Conservation (phyloP, 148 eudicot species). For the Nyssa sinensis region DNA sequence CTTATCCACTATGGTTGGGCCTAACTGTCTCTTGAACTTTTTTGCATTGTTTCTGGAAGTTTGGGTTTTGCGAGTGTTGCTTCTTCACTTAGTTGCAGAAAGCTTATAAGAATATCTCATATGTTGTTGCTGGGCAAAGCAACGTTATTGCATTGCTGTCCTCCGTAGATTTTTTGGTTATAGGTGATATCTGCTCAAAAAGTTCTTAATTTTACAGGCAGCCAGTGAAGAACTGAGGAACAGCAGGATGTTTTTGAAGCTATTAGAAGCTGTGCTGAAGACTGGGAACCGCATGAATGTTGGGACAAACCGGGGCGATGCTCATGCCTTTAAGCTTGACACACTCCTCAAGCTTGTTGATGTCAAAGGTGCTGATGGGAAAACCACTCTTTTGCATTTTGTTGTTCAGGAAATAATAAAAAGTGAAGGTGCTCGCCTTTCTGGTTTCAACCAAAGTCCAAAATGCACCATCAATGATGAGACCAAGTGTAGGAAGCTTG, state of each 20-base stretch:
- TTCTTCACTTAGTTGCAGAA: neutral
- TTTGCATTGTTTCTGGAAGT: neutral
- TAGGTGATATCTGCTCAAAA: neutral
- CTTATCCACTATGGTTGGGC: neutral
- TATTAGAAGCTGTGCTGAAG: slow-evolving; percentile 36
- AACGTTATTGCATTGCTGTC: neutral
- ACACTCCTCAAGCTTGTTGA: slow-evolving; percentile 37
- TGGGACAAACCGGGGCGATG: slow-evolving; percentile 35
- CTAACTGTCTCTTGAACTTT: too few relatives aligned
- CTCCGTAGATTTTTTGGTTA: neutral
- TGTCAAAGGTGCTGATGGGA: slow-evolving; percentile 33
- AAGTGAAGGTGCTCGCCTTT: slow-evolving; percentile 32
- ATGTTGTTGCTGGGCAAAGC: neutral
- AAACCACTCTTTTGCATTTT: slow-evolving; percentile 34
- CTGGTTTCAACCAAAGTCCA: slow-evolving; percentile 25
- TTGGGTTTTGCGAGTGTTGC: neutral
- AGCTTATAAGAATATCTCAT: neutral
- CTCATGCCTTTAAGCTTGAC: slow-evolving; percentile 39
- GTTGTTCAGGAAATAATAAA: slow-evolving; percentile 34
- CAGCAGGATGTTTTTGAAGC: slow-evolving; percentile 30
- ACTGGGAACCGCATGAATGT: slow-evolving; percentile 40
- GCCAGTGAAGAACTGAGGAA: slow-evolving; percentile 37
- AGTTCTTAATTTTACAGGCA: slow-evolving; percentile 15
- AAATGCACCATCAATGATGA: slow-evolving; percentile 11
- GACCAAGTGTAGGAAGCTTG: slow-evolving; percentile 17